phyloP scores from a whole-genome alignment of 2,329 filamentous ascomycete genomes.

The Dactylellina leptospora region DNA sequence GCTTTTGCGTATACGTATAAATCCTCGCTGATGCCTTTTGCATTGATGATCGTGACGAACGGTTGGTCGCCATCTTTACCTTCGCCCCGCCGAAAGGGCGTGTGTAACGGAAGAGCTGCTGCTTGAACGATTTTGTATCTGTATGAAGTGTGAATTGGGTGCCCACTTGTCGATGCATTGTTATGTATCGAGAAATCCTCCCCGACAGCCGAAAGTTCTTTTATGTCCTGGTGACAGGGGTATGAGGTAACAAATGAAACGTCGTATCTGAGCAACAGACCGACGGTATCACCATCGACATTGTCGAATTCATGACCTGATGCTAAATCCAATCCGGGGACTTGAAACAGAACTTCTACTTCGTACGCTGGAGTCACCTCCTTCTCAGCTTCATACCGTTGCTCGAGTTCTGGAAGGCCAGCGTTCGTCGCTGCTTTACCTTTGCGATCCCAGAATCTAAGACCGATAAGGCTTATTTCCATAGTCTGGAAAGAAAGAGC shows the following conservation, averaged over 20 bases:
- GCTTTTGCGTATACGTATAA: conserved; percentile 76
- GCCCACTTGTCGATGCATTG: conserved; percentile 11
- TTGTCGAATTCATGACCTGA: conserved; percentile 26
- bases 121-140: conserved; percentile 9
- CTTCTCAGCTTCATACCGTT: conserved; percentile 62
- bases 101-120: conserved; percentile 28
- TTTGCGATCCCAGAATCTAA: conserved; percentile 62
- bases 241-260: conserved; percentile 44
- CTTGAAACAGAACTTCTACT: conserved; percentile 39
- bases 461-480: conserved; percentile 54
- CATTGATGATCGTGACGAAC: conserved; percentile 60
- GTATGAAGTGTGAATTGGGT: conserved; percentile 27
- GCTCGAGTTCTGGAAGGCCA: conserved; percentile 10
- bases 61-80: conserved; percentile 64
- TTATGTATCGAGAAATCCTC: conserved; percentile 7
- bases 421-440: not conserved
- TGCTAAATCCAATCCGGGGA: conserved; percentile 61
- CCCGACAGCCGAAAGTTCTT: conserved; percentile 1
- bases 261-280: conserved; percentile 54
- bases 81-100: conserved; percentile 60
- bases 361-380: conserved; percentile 62
- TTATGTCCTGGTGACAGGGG: conserved; percentile 12
- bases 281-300: conserved; percentile 58
- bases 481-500: conserved; percentile 65
- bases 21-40: conserved; percentile 70